Evolutionary conservation across 371 early-diverging fungal genomes (phyloP), one percentile per base, ranked within the genome.

Genomic region (Apophysomyces trapeziformis): DNA sequence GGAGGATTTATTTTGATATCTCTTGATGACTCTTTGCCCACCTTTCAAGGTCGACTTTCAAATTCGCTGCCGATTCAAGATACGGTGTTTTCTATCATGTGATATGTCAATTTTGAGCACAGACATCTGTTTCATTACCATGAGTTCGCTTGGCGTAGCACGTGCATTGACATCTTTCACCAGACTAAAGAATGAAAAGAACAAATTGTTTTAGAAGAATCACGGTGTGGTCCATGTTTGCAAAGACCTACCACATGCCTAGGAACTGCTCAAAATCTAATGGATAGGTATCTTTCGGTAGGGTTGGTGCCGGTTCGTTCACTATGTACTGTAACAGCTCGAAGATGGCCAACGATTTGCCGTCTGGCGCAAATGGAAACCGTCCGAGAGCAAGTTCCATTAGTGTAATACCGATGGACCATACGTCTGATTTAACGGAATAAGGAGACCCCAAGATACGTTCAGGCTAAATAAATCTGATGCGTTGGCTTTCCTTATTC

Each of bases 241-340:
- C 21, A 50, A 9, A n/a, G 16, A 50, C 54, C 32, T 26, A 50
- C 54, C 54, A 50, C 54, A 50, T 50, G 18, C 21, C 54, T 11
- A 50, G 4, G 21, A 50, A 50, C 8, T 21, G 54, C 21, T 50
- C 54, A 11, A 50, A 63, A 58, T 64, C 46, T 16, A 54, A 1
- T 11, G 61, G 58, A 45, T 58, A 57, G 36, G 57, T 36, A 18
- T 61, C 45, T 32, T 46, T 14, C 14, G 93, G 89, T 57, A 95
- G 79, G 16, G 75, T 75, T 7, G 95, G 95, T 21, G 88, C 78
- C 0, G 90, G 90, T 71, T 93, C 93, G 66, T 92, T 86, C 21
- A 92, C 90, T 64, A 96, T 93, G 69, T 89, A 92, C 70, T 93
- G 88, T 41, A 95, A 79, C 57, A 96, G 74, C 68, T 95, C 96